Base-by-base conservation (phyloP, 2,329 filamentous ascomycete genomes). In the Calycina herbarum region DNA sequence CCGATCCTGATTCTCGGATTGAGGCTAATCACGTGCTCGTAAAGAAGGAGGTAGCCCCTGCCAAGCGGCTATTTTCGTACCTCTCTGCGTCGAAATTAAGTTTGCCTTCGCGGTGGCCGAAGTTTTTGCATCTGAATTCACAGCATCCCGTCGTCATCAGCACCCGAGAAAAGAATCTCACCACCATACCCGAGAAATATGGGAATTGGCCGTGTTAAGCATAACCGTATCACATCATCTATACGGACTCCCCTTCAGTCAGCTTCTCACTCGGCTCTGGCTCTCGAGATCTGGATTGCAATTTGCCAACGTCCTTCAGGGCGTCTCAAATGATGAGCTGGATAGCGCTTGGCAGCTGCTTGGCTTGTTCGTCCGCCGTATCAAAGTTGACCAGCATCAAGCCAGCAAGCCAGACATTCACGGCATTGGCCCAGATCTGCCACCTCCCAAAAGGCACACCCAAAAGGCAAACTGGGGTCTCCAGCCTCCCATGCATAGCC, bases 281-380 rank as follows among this genome's bases (percentile, higher is more conserved):
- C 48, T 54, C 13, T 24, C 48, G 48, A 54, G 20, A 54, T 29
- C 20, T 54, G 20, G 20, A 40, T 40, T 24, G 48, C 48, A 27
- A 54, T 13, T 24, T 54, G 20, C 38, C n/a, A 27, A 17, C 48
- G 13, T 54, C 48, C 48, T 54, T 27, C 48, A 15, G 8, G 3
- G 10, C 5, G n/a, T 54, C 20, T 27, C 48, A 54, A 24, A 13
- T 5, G 48, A 27, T 11, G 48, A 54, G 11, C 20, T 24, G 10
- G 48, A 54, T 54, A 11, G 10, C 48, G 20, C 48, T 54, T 54
- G 48, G 48, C 48, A 38, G n/a, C 20, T 13, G 11, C 59, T 54
- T 61, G 59, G 59, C 59, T 38, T 51, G 45, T 31, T 61, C 59
- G 59, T 61, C 59, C 59, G 42, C 59, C 59, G 59, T 61, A 61